These are phyloP conservation scores for Metarhizium brunneum DNA, from an alignment of 2,329 filamentous ascomycete species.

Conservation along the genomic window DNA sequence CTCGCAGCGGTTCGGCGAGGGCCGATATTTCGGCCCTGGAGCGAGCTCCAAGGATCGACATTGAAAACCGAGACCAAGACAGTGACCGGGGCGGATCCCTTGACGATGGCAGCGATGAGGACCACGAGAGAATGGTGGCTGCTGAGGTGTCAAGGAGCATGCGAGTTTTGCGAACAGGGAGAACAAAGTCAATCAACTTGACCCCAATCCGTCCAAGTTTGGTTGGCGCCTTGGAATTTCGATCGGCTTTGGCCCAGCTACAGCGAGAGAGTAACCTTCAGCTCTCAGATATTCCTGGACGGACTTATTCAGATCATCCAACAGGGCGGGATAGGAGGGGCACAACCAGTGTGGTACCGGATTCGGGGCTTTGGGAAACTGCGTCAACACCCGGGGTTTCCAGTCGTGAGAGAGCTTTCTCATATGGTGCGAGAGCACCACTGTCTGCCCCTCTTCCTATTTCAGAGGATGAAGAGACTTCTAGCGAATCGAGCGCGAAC, in stretches of 20 bases:
- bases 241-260: conserved; percentile 79
- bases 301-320: conserved; percentile 38
- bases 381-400: conserved; percentile 2
- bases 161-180: conserved; percentile 62
- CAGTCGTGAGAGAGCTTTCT: conserved; percentile 11
- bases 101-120: conserved; percentile 38
- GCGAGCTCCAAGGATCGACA: conserved; percentile 36
- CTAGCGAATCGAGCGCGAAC: background rate
- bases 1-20: conserved; percentile 10
- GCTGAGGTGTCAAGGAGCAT: conserved; percentile 90
- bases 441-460: background rate
- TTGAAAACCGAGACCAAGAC: conserved; percentile 25
- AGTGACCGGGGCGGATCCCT: conserved; percentile 29
- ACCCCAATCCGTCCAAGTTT: conserved; percentile 87
- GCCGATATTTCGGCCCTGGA: conserved; percentile 35
- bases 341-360: conserved; percentile 16
- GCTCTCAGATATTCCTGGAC: conserved; percentile 57
- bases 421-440: conserved; percentile 5
- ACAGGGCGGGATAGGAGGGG: conserved; percentile 15
- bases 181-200: conserved; percentile 56
- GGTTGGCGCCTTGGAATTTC: conserved; percentile 87
- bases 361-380: conserved; percentile 8
- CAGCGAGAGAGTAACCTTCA: conserved; percentile 72
- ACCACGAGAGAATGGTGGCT: conserved; percentile 54
- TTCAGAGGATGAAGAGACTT: background rate